Evolutionary conservation across 805 yeast genomes (phyloP).

Genomic region (Starmerella gropengiesseri): DNA sequence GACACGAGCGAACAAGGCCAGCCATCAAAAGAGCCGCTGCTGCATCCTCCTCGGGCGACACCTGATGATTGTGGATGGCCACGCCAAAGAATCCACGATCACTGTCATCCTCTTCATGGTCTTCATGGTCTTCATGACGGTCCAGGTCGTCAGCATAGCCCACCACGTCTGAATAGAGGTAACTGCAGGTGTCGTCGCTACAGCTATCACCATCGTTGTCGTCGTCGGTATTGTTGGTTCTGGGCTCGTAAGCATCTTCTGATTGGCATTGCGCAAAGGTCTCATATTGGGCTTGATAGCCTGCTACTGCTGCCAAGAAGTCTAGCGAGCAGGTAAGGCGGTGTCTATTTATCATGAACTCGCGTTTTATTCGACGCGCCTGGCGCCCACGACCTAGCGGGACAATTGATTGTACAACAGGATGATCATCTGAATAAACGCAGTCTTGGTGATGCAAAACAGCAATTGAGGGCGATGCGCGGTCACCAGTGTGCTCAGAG

Average conservation of each 20-base stretch:
- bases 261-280: neutral
- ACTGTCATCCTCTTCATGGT: neutral
- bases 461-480: too few relatives aligned
- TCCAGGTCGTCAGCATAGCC: neutral
- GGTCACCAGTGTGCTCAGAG: too few relatives aligned
- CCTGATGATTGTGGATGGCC: neutral
- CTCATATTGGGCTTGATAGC: slow-evolving; percentile 1
- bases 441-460: too few relatives aligned
- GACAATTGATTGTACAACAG: neutral
- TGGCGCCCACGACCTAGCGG: neutral
- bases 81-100: neutral
- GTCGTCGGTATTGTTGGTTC: neutral
- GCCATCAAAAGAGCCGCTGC: slow-evolving; percentile 6
- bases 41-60: slow-evolving; percentile 4
- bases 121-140: neutral
- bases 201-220: neutral
- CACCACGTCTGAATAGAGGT: too few relatives aligned
- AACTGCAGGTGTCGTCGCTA: neutral
- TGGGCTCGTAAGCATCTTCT: neutral
- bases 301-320: slow-evolving; percentile 7
- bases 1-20: neutral
- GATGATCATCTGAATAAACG: neutral
- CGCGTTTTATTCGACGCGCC: neutral
- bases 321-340: slow-evolving; percentile 10
- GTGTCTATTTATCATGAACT: neutral